A percentile compares a stretch with the other conserved stretches of the same genome.
Conservation (phyloP, 176 grass and related monocot genomes). For the Oryza punctata region DNA sequence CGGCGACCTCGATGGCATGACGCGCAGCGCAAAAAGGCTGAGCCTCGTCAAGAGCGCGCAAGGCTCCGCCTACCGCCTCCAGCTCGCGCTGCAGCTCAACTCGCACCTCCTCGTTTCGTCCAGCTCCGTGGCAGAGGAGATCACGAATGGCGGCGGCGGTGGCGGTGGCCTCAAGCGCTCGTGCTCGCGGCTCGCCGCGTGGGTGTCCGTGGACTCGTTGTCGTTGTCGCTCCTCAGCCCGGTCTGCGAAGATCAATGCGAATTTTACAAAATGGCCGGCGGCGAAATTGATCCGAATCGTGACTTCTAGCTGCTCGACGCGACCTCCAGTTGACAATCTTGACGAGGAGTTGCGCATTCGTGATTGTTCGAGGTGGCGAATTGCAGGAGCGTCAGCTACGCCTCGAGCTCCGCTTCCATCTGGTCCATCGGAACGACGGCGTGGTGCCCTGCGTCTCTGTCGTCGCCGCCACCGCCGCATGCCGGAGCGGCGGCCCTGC, state of each 20-base stretch:
- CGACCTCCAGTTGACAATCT: conserved; percentile 30
- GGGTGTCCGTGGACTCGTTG: conserved; percentile 16
- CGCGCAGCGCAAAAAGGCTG: too few relatives aligned
- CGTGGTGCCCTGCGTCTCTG: not conserved
- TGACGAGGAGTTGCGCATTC: not conserved
- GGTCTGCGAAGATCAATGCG: conserved; percentile 14
- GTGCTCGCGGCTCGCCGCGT: too few relatives aligned
- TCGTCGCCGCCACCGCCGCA: too few relatives aligned
- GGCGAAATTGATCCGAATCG: not conserved
- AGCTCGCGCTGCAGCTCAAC: too few relatives aligned
- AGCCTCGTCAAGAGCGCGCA: too few relatives aligned
- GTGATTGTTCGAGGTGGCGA: conserved; percentile 1
- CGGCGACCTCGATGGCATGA: too few relatives aligned
- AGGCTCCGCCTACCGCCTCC: too few relatives aligned
- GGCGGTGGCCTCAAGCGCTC: too few relatives aligned
- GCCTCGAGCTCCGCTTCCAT: conserved; percentile 81
- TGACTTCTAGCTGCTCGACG: not conserved
- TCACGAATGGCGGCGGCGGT: too few relatives aligned
- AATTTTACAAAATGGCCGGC: not conserved
- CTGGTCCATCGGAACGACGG: conserved; percentile 34
- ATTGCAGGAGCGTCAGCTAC: conserved; percentile 56
- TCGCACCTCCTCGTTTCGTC: too few relatives aligned
- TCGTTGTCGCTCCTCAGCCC: conserved; percentile 14
- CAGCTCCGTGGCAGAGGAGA: too few relatives aligned
- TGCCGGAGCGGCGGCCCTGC: not conserved